Base-by-base conservation (phyloP, 1,139 yeast genomes). In the Blastobotrys niveus region DNA sequence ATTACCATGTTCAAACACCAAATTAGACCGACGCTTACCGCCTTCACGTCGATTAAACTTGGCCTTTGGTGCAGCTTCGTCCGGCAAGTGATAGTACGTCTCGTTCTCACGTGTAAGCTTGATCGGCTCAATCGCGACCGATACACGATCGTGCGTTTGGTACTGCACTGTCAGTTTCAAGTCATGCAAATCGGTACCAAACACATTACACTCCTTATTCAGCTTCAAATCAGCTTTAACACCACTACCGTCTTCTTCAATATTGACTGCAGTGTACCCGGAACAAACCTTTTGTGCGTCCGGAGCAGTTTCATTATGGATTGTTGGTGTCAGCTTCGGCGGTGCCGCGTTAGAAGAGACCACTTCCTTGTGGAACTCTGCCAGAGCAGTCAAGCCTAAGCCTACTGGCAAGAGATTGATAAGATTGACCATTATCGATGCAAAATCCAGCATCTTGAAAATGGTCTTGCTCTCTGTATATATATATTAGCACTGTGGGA, bases 181-280 rank as follows among this genome's bases (percentile, higher is more conserved):
- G n/a, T 42, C 39, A 5, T 58, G 56, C 41, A 61, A 57, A 46
- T 65, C 70, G 19, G 54, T 57, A 30, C 70, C 70, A 49, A 64
- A 65, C 18, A 59, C 57, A 52, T 65, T 58, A 37, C 53, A 49
- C 14, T 57, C 46, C 7, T 59, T 56, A 24, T 54, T 57, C 38
- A 65, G 54, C 34, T 48, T 45, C 46, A 64, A 52, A 5, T 51
- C 40, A 14, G 65, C 67, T 1, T 52, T 52, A 25, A 63, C 41
- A 1, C 67, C 66, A 26, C 50, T 36, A 1, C 43, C 46, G 2
- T 57, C 25, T 9, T 38, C 54, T 9, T 43, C 42, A 15, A 54
- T 42, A 21, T 55, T 52, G 8, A 50, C 51, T 39, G 62, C 51
- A 7, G 42, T 40, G 46, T 64, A 64, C 12, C 68, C 68, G 15